These are phyloP conservation scores for Hypoxylon subgilvum DNA, from an alignment of 495 filamentous ascomycete species.

Conservation along the genomic window DNA sequence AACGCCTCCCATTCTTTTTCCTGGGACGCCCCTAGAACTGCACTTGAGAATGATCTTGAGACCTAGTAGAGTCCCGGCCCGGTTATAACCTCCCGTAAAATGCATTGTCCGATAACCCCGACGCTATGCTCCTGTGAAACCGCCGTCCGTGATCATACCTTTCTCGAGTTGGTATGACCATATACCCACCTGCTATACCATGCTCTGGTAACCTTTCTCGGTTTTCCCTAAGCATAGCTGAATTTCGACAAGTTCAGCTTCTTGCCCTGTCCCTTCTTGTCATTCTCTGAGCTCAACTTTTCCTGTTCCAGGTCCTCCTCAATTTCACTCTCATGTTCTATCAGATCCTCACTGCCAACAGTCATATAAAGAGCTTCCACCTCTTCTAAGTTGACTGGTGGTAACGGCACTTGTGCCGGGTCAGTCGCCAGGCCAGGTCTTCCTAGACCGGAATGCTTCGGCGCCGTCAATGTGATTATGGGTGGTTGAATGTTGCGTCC, in stretches of 20 bases:
- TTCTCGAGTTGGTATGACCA: neutral
- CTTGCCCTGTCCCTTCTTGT: slow-evolving; percentile 6
- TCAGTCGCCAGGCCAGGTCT: slow-evolving; percentile 56
- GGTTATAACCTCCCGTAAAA: no score
- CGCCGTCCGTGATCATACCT: neutral
- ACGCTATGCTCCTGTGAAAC: slow-evolving; percentile 26
- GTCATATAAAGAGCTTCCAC: slow-evolving; percentile 46
- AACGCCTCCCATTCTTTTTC: neutral
- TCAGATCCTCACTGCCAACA: slow-evolving; percentile 77
- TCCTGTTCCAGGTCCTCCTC: slow-evolving; percentile 46
- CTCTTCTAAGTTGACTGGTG: slow-evolving; percentile 48
- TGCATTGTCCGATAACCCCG: slow-evolving; percentile 17
- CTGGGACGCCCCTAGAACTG: neutral
- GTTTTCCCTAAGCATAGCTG: slow-evolving; percentile 51
- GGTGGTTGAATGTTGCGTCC: slow-evolving; percentile 39
- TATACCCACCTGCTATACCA: no score
- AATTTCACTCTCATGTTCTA: slow-evolving; percentile 70
- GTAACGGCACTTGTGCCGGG: slow-evolving; percentile 50
- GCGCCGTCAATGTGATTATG: slow-evolving; percentile 51
- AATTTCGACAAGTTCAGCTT: slow-evolving; percentile 61
- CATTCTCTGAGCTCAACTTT: slow-evolving; percentile 23
- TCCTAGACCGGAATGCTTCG: slow-evolving; percentile 66
- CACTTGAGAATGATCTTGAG: no score
- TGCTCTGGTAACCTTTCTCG: neutral
- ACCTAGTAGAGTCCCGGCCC: no score